Base-by-base conservation (phyloP, 352 stramenopile genomes). In the Thalassiosira livingstoniorum region DNA sequence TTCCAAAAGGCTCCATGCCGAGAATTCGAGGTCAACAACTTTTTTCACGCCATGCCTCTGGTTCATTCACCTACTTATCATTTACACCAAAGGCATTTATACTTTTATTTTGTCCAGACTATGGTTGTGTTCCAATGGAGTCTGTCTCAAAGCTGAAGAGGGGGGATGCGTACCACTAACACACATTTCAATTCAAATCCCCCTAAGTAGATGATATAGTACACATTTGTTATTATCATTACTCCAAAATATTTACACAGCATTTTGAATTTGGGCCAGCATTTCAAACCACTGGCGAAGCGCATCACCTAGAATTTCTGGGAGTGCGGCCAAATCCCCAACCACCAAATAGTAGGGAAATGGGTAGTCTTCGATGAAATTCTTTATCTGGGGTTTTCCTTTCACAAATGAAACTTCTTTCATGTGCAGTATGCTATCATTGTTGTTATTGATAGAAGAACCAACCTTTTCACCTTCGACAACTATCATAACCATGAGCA, bases 201-300 rank as follows among this genome's bases (percentile, higher is more conserved):
- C n/a, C n/a, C n/a, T n/a, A n/a, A n/a, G n/a, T n/a, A n/a, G n/a
- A n/a, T n/a, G n/a, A n/a, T n/a, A n/a, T n/a, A n/a, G n/a, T n/a
- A n/a, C n/a, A n/a, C n/a, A n/a, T n/a, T n/a, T n/a, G n/a, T n/a
- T n/a, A n/a, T n/a, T n/a, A n/a, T n/a, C n/a, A n/a, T n/a, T n/a
- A n/a, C n/a, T n/a, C n/a, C n/a, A 39, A 15, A 45, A 65, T 45
- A 31, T 23, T 83, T 57, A 87, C 29, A 75, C 57, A 53, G 68
- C 64, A 78, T 80, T 84, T 67, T 91, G 72, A 27, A 90, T 85
- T 76, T 93, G 86, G 27, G 84, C 81, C n/a, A 95, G 55, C 86
- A 99, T 98, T 93, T 99, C 98, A 86, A 99, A 99, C 98, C 98
- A 99, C 87, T 99, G 98, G 60, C 97, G 96, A 7, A 99, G 91